Base-by-base conservation (phyloP, 2,329 filamentous ascomycete species). In the Stromatinia cepivora region DNA sequence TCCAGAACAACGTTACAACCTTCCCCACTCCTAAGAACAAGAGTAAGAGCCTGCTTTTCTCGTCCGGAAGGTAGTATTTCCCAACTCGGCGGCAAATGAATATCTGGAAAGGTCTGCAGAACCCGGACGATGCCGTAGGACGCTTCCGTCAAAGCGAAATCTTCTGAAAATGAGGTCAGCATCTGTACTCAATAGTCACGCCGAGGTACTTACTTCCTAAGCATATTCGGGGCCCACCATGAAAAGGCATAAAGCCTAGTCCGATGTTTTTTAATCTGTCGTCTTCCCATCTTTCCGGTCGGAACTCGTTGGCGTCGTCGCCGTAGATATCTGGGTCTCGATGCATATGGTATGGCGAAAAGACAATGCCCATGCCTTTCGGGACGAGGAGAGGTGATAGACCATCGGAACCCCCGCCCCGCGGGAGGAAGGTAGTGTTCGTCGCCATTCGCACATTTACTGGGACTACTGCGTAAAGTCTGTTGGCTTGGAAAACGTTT, bases 371-470 rank as follows among this genome's bases (percentile, higher is more conserved):
- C 25, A 28, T 54, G 4, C 52, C 52, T 11, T 54, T 20, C 10
- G 48, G 25, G 39, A 69, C 56, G 50, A 69, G 50, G 25, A 69
- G n/a, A 1, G 67, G 75, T 3, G 69, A 64, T 50, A 70, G 66
- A 3, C 75, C 71, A 58, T 75, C 73, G 3, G 70, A 70, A 7
- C 77, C 78, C 9, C 78, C 77, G 7, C 77, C 78, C 3, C 46
- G 17, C 2, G 78, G 78, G 11, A 79, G 69, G 5, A 71, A 70
- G 9, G 74, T 77, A 58, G 86, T 84, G 53, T 78, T 77, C 11
- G 79, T 76, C 3, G 85, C 83, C 36, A 77, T 72, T 65, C 86
- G 83, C 13, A 78, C 77, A 76, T 87, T 87, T 52, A 80, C 73
- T 4, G 85, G 84, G 22, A 86, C 61, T 20, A 45, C 22, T n/a